Evolutionary conservation across 2,329 filamentous ascomycete species (phyloP).

Genomic region (Calonectria honghensis): DNA sequence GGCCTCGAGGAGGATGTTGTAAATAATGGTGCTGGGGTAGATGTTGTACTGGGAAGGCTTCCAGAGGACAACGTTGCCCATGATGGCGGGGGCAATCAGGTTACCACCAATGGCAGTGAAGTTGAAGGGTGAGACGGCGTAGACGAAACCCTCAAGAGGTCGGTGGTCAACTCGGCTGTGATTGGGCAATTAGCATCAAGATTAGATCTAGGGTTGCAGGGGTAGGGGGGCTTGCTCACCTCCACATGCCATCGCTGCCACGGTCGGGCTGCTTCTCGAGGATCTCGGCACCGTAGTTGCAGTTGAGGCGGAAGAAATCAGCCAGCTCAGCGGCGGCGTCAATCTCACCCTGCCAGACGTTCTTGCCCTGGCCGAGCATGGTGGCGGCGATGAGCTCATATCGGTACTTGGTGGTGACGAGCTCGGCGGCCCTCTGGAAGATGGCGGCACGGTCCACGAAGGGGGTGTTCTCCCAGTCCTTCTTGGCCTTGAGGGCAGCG

Average conservation of each 20-base stretch:
- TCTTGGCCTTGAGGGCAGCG: conserved; percentile 87
- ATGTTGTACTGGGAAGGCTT: conserved; percentile 93
- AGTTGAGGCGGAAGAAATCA: conserved; percentile 95
- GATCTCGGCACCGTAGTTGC: conserved; percentile 83
- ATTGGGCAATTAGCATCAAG: not conserved
- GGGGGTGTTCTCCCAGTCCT: conserved; percentile 87
- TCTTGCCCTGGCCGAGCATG: conserved; percentile 98
- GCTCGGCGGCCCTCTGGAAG: conserved; percentile 95
- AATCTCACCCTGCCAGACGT: conserved; percentile 98
- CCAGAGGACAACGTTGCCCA: conserved; percentile 97
- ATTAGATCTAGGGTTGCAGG: not conserved
- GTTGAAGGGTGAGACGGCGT: conserved; percentile 95
- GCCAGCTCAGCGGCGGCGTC: conserved; percentile 93
- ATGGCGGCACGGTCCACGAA: conserved; percentile 94
- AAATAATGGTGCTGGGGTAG: conserved; percentile 90
- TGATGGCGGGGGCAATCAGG: conserved; percentile 86
- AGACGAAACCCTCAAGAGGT: conserved; percentile 96
- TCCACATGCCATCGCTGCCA: conserved; percentile 58
- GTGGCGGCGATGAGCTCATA: conserved; percentile 97
- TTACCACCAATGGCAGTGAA: conserved; percentile 96
- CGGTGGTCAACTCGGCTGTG: conserved; percentile 89
- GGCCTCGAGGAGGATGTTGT: conserved; percentile 92
- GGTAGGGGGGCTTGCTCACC: conserved; percentile 37
- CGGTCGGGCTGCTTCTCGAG: conserved; percentile 60
- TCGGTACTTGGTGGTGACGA: conserved; percentile 92